phyloP scores from a whole-genome alignment of 129 eudicot species.

The Artemisia tridentata region DNA sequence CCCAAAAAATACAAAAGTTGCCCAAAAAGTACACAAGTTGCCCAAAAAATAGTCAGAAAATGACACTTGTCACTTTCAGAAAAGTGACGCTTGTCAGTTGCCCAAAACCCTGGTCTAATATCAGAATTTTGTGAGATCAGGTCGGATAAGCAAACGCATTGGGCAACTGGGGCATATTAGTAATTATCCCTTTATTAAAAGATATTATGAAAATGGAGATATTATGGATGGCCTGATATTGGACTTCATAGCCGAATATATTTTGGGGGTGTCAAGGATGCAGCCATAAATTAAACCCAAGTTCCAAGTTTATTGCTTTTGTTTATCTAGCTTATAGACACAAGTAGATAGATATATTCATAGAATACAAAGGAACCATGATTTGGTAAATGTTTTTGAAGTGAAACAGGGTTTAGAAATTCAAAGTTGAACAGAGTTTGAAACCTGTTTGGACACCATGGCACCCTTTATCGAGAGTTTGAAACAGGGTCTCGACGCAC shows the following conservation, averaged over 20 bases:
- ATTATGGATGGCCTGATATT: not conserved
- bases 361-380: not conserved
- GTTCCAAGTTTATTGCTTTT: constrained; percentile 13
- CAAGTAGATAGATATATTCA: not conserved
- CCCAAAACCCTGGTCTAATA: no score
- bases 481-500: no score
- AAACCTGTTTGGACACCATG: constrained; percentile 8
- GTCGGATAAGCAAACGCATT: no score
- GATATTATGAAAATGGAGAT: not conserved
- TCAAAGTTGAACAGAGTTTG: constrained; percentile 11
- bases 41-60: no score
- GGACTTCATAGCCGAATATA: not conserved
- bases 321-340: not conserved
- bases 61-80: no score
- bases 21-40: no score
- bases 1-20: no score
- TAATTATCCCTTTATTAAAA: no score
- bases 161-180: no score
- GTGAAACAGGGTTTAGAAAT: constrained; percentile 13
- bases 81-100: no score
- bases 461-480: no score
- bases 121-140: no score
- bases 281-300: constrained; percentile 32
- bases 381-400: not conserved
- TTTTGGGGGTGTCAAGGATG: constrained; percentile 26